Conservation (phyloP, 805 yeast species). For the Diddensiella santjacobensis region DNA sequence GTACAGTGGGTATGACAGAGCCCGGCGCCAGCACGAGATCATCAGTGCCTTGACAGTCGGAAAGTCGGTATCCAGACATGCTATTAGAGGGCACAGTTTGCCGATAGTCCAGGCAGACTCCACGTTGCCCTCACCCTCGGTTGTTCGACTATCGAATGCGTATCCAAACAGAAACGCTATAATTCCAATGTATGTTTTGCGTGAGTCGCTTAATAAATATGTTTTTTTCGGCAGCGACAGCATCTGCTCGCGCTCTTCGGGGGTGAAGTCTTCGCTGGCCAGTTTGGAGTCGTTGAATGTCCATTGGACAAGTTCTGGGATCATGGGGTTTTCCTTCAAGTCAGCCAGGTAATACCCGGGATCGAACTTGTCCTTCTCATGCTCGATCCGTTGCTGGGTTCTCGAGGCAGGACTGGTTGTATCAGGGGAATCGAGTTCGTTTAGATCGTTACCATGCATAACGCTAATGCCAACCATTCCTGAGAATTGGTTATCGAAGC, state of each 20-base stretch:
- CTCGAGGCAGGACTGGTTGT: constrained; percentile 53
- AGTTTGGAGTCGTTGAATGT: background rate
- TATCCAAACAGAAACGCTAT: constrained; percentile 68
- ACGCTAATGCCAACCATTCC: constrained; percentile 61
- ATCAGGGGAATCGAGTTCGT: constrained; percentile 83
- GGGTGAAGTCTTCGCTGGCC: constrained; percentile 47
- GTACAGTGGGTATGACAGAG: constrained; percentile 76
- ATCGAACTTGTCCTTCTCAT: constrained; percentile 75
- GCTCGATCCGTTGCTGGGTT: constrained; percentile 58
- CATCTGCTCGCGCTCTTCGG: constrained; percentile 65
- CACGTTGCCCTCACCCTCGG: constrained; percentile 63
- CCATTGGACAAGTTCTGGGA: constrained; percentile 41
- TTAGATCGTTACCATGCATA: constrained; percentile 84
- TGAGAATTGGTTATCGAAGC: constrained; percentile 70
- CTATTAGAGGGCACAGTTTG: constrained; percentile 71
- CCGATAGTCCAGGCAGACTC: constrained; percentile 97
- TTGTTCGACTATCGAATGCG: constrained; percentile 71
- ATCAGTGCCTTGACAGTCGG: constrained; percentile 50
- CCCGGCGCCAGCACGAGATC: constrained; percentile 62
- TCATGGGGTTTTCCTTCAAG: constrained; percentile 51
- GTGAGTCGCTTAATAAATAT: constrained; percentile 48
- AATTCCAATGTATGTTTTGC: constrained; percentile 59
- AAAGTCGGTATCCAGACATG: constrained; percentile 56
- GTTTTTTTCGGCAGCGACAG: constrained; percentile 60
- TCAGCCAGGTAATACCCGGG: constrained; percentile 88